A percentile compares a stretch with the other conserved stretches of the same genome.
Conservation (phyloP, 371 early-diverging fungal species). For the Actinomortierella ambigua region DNA sequence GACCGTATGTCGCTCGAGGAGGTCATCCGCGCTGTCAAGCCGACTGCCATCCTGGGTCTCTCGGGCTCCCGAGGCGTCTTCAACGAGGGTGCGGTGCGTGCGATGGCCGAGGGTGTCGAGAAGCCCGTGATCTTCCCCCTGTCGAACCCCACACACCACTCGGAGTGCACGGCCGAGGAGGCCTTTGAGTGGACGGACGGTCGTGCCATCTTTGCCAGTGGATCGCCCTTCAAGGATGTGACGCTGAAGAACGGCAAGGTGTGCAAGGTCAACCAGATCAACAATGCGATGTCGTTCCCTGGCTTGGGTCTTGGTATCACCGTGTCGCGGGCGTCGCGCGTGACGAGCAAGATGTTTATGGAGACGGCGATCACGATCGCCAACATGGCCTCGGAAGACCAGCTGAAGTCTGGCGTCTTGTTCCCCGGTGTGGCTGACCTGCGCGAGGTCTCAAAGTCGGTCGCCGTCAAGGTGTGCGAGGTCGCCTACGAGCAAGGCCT, state of each 20-base stretch:
- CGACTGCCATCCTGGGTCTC: conserved; percentile 67
- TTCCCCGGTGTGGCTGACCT: conserved; percentile 62
- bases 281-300: conserved; percentile 66
- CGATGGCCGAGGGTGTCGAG: conserved; percentile 63
- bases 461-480: conserved; percentile 66
- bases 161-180: conserved; percentile 69
- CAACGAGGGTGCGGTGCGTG: conserved; percentile 55
- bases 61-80: conserved; percentile 65
- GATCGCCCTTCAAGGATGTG: conserved; percentile 60
- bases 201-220: conserved; percentile 67
- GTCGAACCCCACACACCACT: conserved; percentile 66
- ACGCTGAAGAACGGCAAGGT: conserved; percentile 50
- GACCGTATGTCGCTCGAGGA: conserved; percentile 59
- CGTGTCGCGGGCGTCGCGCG: conserved; percentile 58
- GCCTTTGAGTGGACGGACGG: conserved; percentile 68
- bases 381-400: conserved; percentile 59
- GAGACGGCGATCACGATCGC: conserved; percentile 66
- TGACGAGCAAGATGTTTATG: conserved; percentile 64
- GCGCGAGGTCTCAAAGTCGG: conserved; percentile 57
- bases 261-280: conserved; percentile 66
- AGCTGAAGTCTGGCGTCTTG: conserved; percentile 62
- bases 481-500: conserved; percentile 63
- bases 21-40: conserved; percentile 62
- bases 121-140: conserved; percentile 69
- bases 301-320: conserved; percentile 67